phyloP scores from a whole-genome alignment of 2,329 filamentous ascomycete species.

The Colletotrichum aenigma region DNA sequence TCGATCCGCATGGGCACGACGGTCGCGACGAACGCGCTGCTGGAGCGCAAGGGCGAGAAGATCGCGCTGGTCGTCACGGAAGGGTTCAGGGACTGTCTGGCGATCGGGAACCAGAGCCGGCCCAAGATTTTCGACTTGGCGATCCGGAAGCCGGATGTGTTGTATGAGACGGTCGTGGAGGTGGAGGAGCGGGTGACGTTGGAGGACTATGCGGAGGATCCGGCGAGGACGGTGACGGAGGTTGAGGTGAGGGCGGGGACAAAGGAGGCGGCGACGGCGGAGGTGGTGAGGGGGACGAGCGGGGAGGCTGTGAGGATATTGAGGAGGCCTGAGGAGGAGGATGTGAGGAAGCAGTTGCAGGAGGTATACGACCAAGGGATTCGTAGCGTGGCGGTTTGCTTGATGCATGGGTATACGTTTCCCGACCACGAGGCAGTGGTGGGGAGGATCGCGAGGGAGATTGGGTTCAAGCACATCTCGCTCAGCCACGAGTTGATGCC shows the following conservation, averaged over 20 bases:
- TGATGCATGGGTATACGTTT: constrained; percentile 94
- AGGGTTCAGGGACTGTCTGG: constrained; percentile 86
- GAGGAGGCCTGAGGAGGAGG: constrained; percentile 53
- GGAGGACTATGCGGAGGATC: constrained; percentile 92
- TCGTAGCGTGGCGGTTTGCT: constrained; percentile 82
- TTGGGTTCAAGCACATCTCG: constrained; percentile 85
- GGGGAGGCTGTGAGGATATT: constrained; percentile 74
- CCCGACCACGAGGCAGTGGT: constrained; percentile 83
- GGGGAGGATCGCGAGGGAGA: constrained; percentile 75
- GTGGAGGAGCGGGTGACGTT: constrained; percentile 89
- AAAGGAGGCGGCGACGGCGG: constrained; percentile 52
- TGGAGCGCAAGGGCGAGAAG: constrained; percentile 88
- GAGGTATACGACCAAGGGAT: constrained; percentile 71
- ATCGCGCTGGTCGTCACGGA: constrained; percentile 87
- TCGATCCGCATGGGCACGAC: constrained; percentile 97
- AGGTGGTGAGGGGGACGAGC: constrained; percentile 69
- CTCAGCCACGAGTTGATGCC: constrained; percentile 78
- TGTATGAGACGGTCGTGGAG: constrained; percentile 87
- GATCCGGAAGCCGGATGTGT: constrained; percentile 83
- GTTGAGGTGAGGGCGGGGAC: constrained; percentile 59
- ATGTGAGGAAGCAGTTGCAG: constrained; percentile 60
- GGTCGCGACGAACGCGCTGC: constrained; percentile 88
- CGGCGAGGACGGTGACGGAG: constrained; percentile 60
- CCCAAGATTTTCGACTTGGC: constrained; percentile 91
- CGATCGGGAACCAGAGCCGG: constrained; percentile 89